These are phyloP conservation scores for Rosa chinensis DNA, from an alignment of 306 rosid genomes.

Conservation along the genomic window DNA sequence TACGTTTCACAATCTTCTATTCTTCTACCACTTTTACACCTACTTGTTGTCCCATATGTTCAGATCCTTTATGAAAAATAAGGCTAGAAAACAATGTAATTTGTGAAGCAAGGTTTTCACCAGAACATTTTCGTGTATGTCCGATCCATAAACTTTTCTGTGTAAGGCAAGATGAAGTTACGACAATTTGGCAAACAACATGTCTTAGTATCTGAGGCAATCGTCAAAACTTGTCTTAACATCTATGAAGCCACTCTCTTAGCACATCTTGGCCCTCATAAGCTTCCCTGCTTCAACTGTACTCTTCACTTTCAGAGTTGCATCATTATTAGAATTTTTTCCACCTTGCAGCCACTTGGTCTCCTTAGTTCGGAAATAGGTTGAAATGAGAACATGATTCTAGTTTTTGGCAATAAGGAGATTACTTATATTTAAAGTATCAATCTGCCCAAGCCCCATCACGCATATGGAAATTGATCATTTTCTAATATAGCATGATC, in stretches of 20 bases:
- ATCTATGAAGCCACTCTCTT: neutral
- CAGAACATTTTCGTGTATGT: neutral
- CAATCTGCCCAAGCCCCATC: constrained; percentile 21
- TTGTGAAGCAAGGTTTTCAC: neutral
- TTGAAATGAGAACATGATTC: constrained; percentile 21
- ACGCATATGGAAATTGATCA: constrained; percentile 16
- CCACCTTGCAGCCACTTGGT: constrained; percentile 6
- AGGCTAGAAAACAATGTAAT: neutral
- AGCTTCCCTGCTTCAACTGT: neutral
- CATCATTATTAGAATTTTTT: neutral
- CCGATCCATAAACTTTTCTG: neutral
- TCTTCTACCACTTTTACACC: constrained; percentile 1
- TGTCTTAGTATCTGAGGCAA: neutral
- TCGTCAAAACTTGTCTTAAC: neutral
- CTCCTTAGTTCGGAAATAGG: neutral
- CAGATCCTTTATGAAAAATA: neutral
- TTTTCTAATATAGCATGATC: constrained; percentile 25
- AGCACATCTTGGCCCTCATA: neutral
- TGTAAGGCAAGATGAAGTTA: neutral
- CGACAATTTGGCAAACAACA: neutral
- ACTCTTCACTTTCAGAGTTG: neutral
- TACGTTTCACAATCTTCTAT: constrained; percentile 8
- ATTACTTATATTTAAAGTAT: neutral
- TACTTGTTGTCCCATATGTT: neutral
- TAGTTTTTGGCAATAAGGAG: constrained; percentile 5